Evolutionary conservation across 257 asterid genomes (phyloP), one percentile per base, ranked within the genome.

Genomic region (Nicotiana paniculata): DNA sequence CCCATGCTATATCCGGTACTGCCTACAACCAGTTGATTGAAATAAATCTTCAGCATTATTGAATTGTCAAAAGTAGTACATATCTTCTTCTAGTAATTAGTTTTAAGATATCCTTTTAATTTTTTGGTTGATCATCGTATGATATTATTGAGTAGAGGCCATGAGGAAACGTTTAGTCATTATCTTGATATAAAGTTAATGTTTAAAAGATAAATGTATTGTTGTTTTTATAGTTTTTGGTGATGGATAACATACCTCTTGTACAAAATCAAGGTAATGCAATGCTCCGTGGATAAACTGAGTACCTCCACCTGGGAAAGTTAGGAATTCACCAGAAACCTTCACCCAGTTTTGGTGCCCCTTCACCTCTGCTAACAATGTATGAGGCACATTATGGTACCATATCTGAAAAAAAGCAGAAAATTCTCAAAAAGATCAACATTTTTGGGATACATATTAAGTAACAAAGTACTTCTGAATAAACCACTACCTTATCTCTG

Each of bases 281-380:
- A 89, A 75, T 32, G 97, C 98, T 85, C 98, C 98, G 66, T 93
- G 93, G 63, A 95, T 92, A 83, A 95, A 95, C 79, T 95, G 97
- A 70, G 98, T 95, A 35, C 98, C 98, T 68, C 98, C 98, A 46
- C 98, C 98, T n/a, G 97, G 97, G 86, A 93, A 95, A 67, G 93
- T 90, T 61, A 95, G 89, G 87, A 92, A 95, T 81, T 95, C 97
- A 69, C 98, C 98, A 3, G 89, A 86, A 72, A 92, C 89, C 92
- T 95, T 95, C 82, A 95, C 92, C 98, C 97, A 93, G 81, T 95
- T 95, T 85, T 95, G 97, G 69, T 95, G 97, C 67, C 98, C 98
- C 87, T 95, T 95, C 53, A 88, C 91, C 81, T 93, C 89, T 72
- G 97, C 97, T 85, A 93, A 84, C 82, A 82, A 82, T 61, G 89